Percentiles rank a stretch among this genome's conserved stretches.
Conservation (phyloP, 352 stramenopile species). For the Phytopythium sindhum region DNA sequence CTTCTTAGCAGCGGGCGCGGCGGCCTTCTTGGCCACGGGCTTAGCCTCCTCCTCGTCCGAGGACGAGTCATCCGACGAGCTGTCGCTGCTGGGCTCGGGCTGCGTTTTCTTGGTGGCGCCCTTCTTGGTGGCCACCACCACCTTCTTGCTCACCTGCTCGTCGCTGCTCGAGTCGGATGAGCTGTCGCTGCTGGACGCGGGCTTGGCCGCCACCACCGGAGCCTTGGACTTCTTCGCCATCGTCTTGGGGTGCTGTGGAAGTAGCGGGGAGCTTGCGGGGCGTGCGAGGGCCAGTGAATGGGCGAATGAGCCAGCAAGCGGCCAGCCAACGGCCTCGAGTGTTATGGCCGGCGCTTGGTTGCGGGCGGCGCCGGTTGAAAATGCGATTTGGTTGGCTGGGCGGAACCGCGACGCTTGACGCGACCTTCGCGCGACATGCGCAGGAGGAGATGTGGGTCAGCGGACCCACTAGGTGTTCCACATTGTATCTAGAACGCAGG, state of each 20-base stretch:
- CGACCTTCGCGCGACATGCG: constrained; percentile 25
- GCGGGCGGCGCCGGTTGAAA: constrained; percentile 2
- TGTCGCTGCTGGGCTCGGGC: constrained; percentile 17
- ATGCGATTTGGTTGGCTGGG: constrained; percentile 31
- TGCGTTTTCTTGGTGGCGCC: constrained; percentile 11
- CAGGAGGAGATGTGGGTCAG: not conserved
- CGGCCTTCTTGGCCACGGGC: too few relatives aligned
- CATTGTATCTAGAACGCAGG: not conserved
- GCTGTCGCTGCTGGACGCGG: constrained; percentile 39
- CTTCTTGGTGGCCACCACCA: constrained; percentile 49
- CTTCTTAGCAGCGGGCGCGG: too few relatives aligned
- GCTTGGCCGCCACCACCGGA: constrained; percentile 31
- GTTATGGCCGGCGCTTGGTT: not conserved
- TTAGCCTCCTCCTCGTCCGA: constrained; percentile 73
- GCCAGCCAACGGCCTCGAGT: not conserved
- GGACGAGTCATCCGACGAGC: constrained; percentile 43
- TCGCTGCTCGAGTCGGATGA: constrained; percentile 56
- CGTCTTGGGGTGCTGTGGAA: constrained; percentile 1
- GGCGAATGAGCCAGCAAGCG: constrained; percentile 20
- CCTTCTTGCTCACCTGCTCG: constrained; percentile 51
- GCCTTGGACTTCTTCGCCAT: constrained; percentile 58
- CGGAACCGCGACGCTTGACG: constrained; percentile 11
- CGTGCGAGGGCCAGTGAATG: constrained; percentile 17
- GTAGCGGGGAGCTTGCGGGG: not conserved
- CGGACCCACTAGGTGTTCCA: not conserved